Conservation (phyloP, 306 rosid genomes). For the Chamaecrista fasciculata region DNA sequence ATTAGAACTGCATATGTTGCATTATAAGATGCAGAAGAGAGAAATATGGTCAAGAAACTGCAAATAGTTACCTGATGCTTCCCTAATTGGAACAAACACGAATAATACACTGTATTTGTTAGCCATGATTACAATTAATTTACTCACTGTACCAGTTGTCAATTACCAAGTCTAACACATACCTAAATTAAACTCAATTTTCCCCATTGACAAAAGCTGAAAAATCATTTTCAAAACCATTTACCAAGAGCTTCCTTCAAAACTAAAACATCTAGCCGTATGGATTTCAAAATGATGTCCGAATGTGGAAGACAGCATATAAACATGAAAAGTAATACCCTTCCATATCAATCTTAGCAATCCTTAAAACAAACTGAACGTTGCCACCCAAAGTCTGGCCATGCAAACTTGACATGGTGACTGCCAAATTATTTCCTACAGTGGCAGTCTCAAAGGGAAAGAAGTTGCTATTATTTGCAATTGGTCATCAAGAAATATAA, state of each 20-base stretch:
- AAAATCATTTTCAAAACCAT: background rate
- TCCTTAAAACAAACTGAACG: background rate
- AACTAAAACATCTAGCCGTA: background rate
- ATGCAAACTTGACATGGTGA: background rate
- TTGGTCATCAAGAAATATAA: background rate
- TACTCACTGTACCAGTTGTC: background rate
- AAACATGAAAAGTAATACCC: background rate
- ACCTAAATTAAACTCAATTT: background rate
- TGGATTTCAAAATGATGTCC: background rate
- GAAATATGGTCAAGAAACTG: background rate
- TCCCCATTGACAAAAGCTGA: background rate
- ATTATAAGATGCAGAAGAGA: background rate
- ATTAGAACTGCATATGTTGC: background rate
- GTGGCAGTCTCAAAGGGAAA: background rate
- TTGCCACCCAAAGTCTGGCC: background rate
- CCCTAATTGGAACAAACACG: background rate
- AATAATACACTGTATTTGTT: background rate
- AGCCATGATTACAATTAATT: background rate
- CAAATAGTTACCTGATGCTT: background rate
- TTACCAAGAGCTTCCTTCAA: background rate
- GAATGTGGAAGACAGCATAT: background rate
- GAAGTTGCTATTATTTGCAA: background rate
- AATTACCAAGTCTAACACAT: background rate
- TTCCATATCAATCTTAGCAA: background rate
- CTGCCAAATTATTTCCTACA: background rate